Evolutionary conservation across 345 rosid species (phyloP).

Genomic region (Erysimum cheiranthoides): DNA sequence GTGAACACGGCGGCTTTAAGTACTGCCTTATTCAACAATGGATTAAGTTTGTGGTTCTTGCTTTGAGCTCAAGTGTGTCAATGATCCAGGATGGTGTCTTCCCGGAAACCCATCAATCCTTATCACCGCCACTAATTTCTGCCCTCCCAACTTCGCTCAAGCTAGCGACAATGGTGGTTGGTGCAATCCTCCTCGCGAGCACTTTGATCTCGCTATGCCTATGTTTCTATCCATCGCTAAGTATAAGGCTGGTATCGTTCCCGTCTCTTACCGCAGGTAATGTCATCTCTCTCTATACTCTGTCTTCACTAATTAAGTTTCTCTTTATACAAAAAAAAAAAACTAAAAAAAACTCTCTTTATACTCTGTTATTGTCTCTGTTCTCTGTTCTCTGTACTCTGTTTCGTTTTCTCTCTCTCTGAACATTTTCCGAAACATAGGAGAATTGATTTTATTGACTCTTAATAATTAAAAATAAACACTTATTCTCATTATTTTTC

Average conservation of each 20-base stretch:
- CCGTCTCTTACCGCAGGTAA: constrained; percentile 77
- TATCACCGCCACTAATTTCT: constrained; percentile 68
- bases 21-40: constrained; percentile 76
- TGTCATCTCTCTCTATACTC: neutral
- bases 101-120: constrained; percentile 64
- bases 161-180: constrained; percentile 74
- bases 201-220: constrained; percentile 81
- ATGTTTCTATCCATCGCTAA: constrained; percentile 68
- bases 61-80: constrained; percentile 63
- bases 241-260: constrained; percentile 77
- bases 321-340: no score
- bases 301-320: neutral
- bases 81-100: constrained; percentile 67
- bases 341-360: no score
- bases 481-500: neutral
- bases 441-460: neutral
- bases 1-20: constrained; percentile 78
- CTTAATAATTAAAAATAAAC: neutral
- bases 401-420: neutral
- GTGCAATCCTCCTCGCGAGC: constrained; percentile 80
- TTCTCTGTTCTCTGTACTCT: no score
- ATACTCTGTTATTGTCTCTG: no score
- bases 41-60: constrained; percentile 71
- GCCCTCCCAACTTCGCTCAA: constrained; percentile 67
- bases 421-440: neutral